A percentile compares a stretch with the other conserved stretches of the same genome.
phyloP scores from a whole-genome alignment of 2,329 filamentous ascomycete genomes.

The Venturia asperata region DNA sequence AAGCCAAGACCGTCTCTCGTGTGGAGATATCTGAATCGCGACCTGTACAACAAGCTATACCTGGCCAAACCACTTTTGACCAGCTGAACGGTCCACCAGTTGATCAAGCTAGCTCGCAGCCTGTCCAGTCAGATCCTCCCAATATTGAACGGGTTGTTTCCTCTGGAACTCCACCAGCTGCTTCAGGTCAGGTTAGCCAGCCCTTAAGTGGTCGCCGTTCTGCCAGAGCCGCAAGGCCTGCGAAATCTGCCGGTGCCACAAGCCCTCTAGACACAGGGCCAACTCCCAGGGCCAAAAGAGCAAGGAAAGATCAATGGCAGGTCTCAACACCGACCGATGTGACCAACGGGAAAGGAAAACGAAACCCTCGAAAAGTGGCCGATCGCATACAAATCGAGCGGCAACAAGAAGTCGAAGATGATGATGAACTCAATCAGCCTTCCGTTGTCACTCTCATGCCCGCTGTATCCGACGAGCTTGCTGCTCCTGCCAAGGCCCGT shows the following conservation, averaged over 20 bases:
- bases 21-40: neutral
- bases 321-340: slow-evolving; percentile 15
- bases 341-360: slow-evolving; percentile 36
- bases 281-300: neutral
- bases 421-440: neutral
- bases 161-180: neutral
- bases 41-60: neutral
- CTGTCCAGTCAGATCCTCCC: neutral
- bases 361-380: slow-evolving; percentile 96
- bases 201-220: neutral
- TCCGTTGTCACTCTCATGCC: neutral
- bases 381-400: slow-evolving; percentile 64
- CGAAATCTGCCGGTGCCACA: neutral
- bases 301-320: slow-evolving; percentile 14
- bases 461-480: neutral
- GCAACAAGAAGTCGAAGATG: slow-evolving; percentile 58
- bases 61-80: neutral
- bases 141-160: neutral
- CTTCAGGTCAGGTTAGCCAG: neutral
- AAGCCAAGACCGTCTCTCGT: no score
- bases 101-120: neutral
- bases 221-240: neutral
- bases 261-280: neutral
- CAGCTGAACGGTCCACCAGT: neutral
- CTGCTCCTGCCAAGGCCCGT: slow-evolving; percentile 24